Evolutionary conservation across 495 filamentous ascomycete species (phyloP), one percentile per base, ranked within the genome.

Genomic region (Podospora didyma): DNA sequence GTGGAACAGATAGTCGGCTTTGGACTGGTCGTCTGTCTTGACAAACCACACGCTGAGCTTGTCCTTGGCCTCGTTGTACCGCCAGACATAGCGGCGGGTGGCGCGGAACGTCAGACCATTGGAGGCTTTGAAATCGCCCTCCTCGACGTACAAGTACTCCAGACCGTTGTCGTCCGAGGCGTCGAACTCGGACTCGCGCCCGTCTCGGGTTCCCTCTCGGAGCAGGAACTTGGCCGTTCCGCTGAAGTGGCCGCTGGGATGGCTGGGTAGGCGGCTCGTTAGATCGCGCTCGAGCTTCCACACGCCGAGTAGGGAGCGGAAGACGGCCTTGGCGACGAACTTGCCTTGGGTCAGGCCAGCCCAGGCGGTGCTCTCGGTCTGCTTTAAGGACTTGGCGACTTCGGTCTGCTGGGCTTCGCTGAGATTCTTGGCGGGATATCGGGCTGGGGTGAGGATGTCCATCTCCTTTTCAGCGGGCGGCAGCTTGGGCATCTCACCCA

Each of bases 61-160:
- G 59, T 87, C 84, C 9, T 55, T 70, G 4, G 19, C 50, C 54
- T 82, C 81, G 54, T 76, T 64, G 61, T 86, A 87, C 5, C 84
- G 76, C 73, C 85, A 88, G 9, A 80, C 65, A 51, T 79, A 81
- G 39, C 78, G 74, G 46, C 79, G 61, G n/a, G 73, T 79, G 1
- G 79, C 79, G 7, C 65, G 69, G 66, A 82, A 80, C 11, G 63
- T 62, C 31, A 81, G 45, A 24, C 73, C 75, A 28, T 72, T 74
- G 19, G 70, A 71, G 3, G 79, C 79, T 7, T 59, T 74, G 57
- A 88, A 86, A 9, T 75, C 75, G 0, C 86, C 86, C 35, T 81
- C 70, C 63, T 89, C 86, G 49, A 82, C 64, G 66, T 89, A 89
- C 23, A 89, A 70, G 59, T 89, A 89, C 64, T 89, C 86, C 11